Percentiles rank a stretch among this genome's conserved stretches.
These are phyloP conservation scores for Cutaneotrichosporon cavernicola DNA, from an alignment of 1,284 basidiomycete species.

Conservation along the genomic window DNA sequence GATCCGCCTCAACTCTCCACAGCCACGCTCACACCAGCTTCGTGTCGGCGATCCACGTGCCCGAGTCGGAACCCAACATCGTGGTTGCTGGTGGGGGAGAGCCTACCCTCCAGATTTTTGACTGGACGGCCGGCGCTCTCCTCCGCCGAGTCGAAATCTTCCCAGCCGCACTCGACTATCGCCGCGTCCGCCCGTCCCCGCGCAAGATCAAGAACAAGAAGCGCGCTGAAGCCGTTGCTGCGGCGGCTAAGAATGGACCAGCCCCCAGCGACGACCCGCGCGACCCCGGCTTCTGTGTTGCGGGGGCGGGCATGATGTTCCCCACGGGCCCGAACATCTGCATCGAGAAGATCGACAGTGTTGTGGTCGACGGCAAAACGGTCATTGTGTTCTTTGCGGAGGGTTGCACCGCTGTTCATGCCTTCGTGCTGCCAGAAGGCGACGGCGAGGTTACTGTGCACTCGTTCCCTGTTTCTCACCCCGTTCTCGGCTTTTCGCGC, in stretches of 20 bases:
- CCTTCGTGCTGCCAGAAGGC: conserved; percentile 34
- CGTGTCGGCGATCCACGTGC: conserved; percentile 74
- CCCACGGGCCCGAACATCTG: conserved; percentile 49
- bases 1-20: not conserved
- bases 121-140: conserved; percentile 66
- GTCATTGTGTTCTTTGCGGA: conserved; percentile 50
- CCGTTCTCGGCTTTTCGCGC: conserved; percentile 46
- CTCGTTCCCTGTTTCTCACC: conserved; percentile 38
- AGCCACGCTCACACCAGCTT: conserved; percentile 59
- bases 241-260: conserved; percentile 26
- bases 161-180: conserved; percentile 62
- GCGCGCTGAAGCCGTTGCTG: conserved; percentile 10
- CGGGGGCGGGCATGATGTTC: conserved; percentile 42
- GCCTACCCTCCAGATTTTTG: conserved; percentile 70
- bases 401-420: conserved; percentile 48
- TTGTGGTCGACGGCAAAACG: conserved; percentile 31
- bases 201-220: conserved; percentile 39
- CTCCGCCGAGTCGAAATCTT: conserved; percentile 61
- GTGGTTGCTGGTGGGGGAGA: conserved; percentile 89
- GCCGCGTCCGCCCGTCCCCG: conserved; percentile 57
- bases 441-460: conserved; percentile 21
- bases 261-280: conserved; percentile 23
- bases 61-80: conserved; percentile 56
- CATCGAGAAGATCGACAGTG: conserved; percentile 42
- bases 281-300: conserved; percentile 38